These are phyloP conservation scores for Trametes coccinea DNA, from an alignment of 768 basidiomycete species.

Conservation along the genomic window DNA sequence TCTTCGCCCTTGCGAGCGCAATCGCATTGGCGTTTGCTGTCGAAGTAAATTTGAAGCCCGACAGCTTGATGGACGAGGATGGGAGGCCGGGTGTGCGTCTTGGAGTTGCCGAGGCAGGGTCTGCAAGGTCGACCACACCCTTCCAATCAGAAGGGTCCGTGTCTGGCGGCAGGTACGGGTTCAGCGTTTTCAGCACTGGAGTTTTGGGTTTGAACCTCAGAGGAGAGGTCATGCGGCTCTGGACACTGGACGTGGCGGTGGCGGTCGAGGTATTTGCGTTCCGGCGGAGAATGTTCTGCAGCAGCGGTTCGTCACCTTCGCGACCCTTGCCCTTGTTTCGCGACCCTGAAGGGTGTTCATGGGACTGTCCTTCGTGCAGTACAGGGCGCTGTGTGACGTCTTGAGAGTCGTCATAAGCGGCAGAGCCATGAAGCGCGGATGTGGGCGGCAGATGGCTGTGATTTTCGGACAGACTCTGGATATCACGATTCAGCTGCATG, in stretches of 20 bases:
- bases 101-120: slow-evolving; percentile 52
- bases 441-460: slow-evolving; percentile 33
- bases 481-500: slow-evolving; percentile 61
- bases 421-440: slow-evolving; percentile 22
- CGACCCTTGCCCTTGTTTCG: slow-evolving; percentile 43
- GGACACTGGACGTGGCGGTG: slow-evolving; percentile 12
- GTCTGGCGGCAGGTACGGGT: slow-evolving; percentile 61
- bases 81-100: slow-evolving; percentile 29
- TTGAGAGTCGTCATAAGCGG: slow-evolving; percentile 28
- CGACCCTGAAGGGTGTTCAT: slow-evolving; percentile 2
- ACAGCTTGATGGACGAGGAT: slow-evolving; percentile 12
- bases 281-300: slow-evolving; percentile 53
- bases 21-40: slow-evolving; percentile 1
- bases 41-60: slow-evolving; percentile 12
- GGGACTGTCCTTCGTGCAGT: not conserved
- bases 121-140: slow-evolving; percentile 72
- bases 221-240: slow-evolving; percentile 43
- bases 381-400: slow-evolving; percentile 28
- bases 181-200: slow-evolving; percentile 53
- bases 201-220: slow-evolving; percentile 60
- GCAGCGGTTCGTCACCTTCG: slow-evolving; percentile 42
- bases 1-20: slow-evolving; percentile 11
- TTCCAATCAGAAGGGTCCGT: slow-evolving; percentile 59
- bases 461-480: slow-evolving; percentile 54
- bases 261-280: slow-evolving; percentile 43